phyloP scores from a whole-genome alignment of 2,329 filamentous ascomycete species.

The Madurella mycetomatis region DNA sequence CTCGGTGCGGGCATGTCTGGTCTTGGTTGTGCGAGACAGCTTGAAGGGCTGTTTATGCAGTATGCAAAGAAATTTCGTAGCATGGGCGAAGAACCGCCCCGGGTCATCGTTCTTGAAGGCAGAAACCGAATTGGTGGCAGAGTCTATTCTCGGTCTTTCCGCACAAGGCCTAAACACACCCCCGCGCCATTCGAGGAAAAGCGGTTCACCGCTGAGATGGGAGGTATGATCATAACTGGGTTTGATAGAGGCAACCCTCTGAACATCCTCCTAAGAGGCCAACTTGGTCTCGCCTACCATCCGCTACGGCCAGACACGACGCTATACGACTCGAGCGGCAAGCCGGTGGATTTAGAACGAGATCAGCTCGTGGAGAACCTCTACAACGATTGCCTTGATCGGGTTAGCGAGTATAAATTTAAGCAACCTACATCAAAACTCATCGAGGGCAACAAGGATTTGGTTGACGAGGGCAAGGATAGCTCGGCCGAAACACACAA shows the following conservation, averaged over 20 bases:
- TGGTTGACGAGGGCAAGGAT: constrained; percentile 81
- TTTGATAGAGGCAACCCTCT: constrained; percentile 94
- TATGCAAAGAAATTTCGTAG: constrained; percentile 65
- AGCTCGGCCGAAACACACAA: constrained; percentile 63
- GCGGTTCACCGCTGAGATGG: constrained; percentile 86
- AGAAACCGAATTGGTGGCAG: constrained; percentile 83
- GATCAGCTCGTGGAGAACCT: constrained; percentile 85
- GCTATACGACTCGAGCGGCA: constrained; percentile 80
- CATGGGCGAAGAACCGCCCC: constrained; percentile 63
- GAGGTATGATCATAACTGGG: constrained; percentile 95
- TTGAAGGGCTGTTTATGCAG: constrained; percentile 81
- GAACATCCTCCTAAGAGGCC: constrained; percentile 84
- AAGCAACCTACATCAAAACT: constrained; percentile 65
- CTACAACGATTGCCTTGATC: constrained; percentile 91
- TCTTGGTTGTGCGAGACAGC: constrained; percentile 83
- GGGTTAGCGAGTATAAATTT: constrained; percentile 85
- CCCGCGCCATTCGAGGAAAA: constrained; percentile 52
- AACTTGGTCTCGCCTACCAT: constrained; percentile 83
- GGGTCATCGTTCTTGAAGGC: constrained; percentile 79
- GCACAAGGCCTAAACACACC: constrained; percentile 51
- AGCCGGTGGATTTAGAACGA: constrained; percentile 68
- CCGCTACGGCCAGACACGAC: constrained; percentile 74
- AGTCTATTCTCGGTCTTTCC: constrained; percentile 76
- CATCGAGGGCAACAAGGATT: constrained; percentile 74
- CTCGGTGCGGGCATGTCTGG: constrained; percentile 95